Base-by-base conservation (phyloP, 2,329 filamentous ascomycete species). In the Calcarisporium arbuscula region DNA sequence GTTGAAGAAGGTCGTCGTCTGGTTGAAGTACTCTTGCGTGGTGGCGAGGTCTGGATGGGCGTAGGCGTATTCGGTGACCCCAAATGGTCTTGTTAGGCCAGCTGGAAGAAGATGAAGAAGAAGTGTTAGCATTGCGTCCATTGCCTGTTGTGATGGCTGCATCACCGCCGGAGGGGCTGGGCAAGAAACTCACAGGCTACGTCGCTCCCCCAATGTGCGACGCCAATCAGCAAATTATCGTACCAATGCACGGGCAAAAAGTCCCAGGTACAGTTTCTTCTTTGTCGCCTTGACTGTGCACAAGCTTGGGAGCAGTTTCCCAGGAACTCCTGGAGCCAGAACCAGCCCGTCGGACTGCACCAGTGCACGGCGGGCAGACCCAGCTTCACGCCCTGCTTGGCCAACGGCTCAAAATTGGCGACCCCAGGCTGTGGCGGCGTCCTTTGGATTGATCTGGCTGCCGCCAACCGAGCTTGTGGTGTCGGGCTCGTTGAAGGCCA, bases 401-500 rank as follows among this genome's bases (percentile, higher is more conserved):
- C 68, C 39, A 92, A 62, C 0, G 85, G 85, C 44, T 83, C 72
- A 37, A 92, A 76, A 49, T 87, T 77, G 26, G 67, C 64, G 20
- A 82, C 76, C n/a, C 83, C 84, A 92, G 7, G 77, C 69, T 34
- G 68, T 55, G 3, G 85, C 85, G 0, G 85, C 85, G 2, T 60
- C 53, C 8, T 62, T 53, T 0, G 82, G 76, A 2, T 65, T 52
- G 16, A 89, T 61, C 43, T 74, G 64, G 43, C 74, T 81, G 4
- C 85, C 85, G 26, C 82, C 82, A 8, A 64, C 69, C 2, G 52
- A 48, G 2, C 49, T 44, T 3, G 62, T 55, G 12, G 72, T 75
- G 50, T 90, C 82, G 1, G 85, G 85, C 53, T 92, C 85, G 58
- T 92, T 90, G 66, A 88, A 89, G 19, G 67, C 72, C n/a, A 90